Percentiles rank a stretch among this genome's conserved stretches.
Conservation (phyloP, 2,329 filamentous ascomycete genomes). For the Pestalotiopsis sp. region DNA sequence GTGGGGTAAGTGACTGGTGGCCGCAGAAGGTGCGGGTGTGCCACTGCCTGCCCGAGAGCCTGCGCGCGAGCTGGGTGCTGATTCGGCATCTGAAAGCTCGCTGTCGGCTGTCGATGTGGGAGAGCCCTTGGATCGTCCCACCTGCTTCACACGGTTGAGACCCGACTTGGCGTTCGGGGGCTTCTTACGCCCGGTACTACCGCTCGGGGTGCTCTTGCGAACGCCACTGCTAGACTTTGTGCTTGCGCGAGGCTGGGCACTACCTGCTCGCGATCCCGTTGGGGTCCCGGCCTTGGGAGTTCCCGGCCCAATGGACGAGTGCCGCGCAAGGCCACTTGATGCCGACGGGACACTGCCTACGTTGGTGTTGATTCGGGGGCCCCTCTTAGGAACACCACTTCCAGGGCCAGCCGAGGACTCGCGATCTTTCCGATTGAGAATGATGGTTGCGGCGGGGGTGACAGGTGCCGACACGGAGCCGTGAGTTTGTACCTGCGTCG, state of each 20-base stretch:
- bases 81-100: slow-evolving; percentile 66
- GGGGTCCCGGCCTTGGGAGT: slow-evolving; percentile 55
- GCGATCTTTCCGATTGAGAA: slow-evolving; percentile 58
- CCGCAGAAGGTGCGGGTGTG: slow-evolving; percentile 26
- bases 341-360: slow-evolving; percentile 50
- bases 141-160: slow-evolving; percentile 64
- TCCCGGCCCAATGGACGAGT: slow-evolving; percentile 65
- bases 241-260: slow-evolving; percentile 59
- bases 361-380: slow-evolving; percentile 49
- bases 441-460: slow-evolving; percentile 63
- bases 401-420: slow-evolving; percentile 62
- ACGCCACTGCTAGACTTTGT: slow-evolving; percentile 44
- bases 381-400: slow-evolving; percentile 51
- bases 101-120: slow-evolving; percentile 66
- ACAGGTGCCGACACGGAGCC: slow-evolving; percentile 60
- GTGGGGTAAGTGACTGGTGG: slow-evolving; percentile 11
- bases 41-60: slow-evolving; percentile 38
- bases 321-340: slow-evolving; percentile 62
- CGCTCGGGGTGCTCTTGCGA: slow-evolving; percentile 46
- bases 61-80: slow-evolving; percentile 54
- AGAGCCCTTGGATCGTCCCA: slow-evolving; percentile 55
- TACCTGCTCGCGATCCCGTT: slow-evolving; percentile 52
- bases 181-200: slow-evolving; percentile 36
- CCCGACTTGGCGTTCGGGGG: slow-evolving; percentile 54
- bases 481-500: slow-evolving; percentile 50